Evolutionary conservation across 176 grass and related monocot species (phyloP).

Genomic region (Alloteropsis semialata): DNA sequence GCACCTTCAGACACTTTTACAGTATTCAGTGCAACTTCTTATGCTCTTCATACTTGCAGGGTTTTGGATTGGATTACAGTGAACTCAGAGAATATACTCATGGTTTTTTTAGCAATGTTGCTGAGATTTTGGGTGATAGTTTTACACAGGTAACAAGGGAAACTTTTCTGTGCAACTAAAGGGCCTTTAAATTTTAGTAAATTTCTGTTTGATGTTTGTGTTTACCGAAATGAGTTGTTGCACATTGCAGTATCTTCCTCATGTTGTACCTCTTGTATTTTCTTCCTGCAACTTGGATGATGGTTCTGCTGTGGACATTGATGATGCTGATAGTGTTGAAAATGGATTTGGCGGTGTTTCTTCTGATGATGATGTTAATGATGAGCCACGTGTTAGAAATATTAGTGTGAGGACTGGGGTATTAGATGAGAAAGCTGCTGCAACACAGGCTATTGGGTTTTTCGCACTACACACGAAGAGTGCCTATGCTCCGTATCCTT

Average conservation of each 20-base stretch:
- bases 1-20: not conserved
- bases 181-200: constrained; percentile 26
- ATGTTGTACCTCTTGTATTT: constrained; percentile 90
- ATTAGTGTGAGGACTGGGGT: constrained; percentile 96
- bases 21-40: constrained; percentile 6
- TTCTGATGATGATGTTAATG: constrained; percentile 90
- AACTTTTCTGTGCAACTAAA: constrained; percentile 27
- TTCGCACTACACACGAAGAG: constrained; percentile 87
- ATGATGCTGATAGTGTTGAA: constrained; percentile 61
- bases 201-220: not conserved
- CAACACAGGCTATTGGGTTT: constrained; percentile 91
- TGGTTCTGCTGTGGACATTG: constrained; percentile 92
- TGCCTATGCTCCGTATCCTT: constrained; percentile 85
- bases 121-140: constrained; percentile 94
- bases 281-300: constrained; percentile 96
- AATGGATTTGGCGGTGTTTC: constrained; percentile 93
- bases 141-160: constrained; percentile 68
- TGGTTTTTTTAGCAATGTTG: constrained; percentile 99
- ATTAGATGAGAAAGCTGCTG: constrained; percentile 98
- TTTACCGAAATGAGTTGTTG: constrained; percentile 41
- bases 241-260: constrained; percentile 81
- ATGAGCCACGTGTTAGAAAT: constrained; percentile 86
- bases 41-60: constrained; percentile 46
- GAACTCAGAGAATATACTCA: constrained; percentile 98
- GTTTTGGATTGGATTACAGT: constrained; percentile 90